Percentiles rank a stretch among this genome's conserved stretches.
Conservation (phyloP, 2,329 filamentous ascomycete species). For the Huntiella moniliformis region DNA sequence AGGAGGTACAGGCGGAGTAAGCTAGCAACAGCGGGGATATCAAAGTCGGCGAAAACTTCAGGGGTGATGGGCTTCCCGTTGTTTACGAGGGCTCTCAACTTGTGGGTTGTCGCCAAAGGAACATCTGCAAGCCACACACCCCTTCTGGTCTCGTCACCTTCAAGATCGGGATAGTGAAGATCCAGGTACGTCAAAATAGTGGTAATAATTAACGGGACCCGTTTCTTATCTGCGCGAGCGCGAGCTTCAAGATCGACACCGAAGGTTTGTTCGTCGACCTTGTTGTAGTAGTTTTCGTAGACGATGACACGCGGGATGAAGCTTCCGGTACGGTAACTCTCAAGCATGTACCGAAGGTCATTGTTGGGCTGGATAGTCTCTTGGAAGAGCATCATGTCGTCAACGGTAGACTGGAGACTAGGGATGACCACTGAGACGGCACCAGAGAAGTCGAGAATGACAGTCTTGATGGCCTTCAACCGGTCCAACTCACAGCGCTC, state of each 20-base stretch:
- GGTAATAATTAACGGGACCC: slow-evolving; percentile 81
- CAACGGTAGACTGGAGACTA: slow-evolving; percentile 82
- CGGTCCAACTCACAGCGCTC: slow-evolving; percentile 93
- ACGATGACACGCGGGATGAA: slow-evolving; percentile 80
- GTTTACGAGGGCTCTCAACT: slow-evolving; percentile 66
- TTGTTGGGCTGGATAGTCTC: slow-evolving; percentile 90
- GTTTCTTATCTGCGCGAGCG: slow-evolving; percentile 83
- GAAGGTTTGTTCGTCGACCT: slow-evolving; percentile 92
- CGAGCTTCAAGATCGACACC: slow-evolving; percentile 94
- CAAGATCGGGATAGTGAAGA: slow-evolving; percentile 90
- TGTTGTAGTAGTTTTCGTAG: slow-evolving; percentile 99
- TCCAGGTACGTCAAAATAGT: slow-evolving; percentile 89
- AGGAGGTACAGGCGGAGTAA: slow-evolving; percentile 86
- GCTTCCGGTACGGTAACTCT: slow-evolving; percentile 89
- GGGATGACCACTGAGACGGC: slow-evolving; percentile 97
- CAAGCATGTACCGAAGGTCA: slow-evolving; percentile 80
- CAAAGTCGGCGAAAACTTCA: slow-evolving; percentile 68
- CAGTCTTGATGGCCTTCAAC: slow-evolving; percentile 93
- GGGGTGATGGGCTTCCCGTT: slow-evolving; percentile 63
- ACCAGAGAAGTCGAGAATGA: slow-evolving; percentile 91
- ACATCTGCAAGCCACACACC: slow-evolving; percentile 92
- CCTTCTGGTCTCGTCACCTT: slow-evolving; percentile 82
- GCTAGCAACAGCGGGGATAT: slow-evolving; percentile 85
- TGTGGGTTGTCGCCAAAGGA: slow-evolving; percentile 65
- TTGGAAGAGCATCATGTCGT: slow-evolving; percentile 98